Base-by-base conservation (phyloP, 1,284 basidiomycete genomes). In the Austroboletus niveus region DNA sequence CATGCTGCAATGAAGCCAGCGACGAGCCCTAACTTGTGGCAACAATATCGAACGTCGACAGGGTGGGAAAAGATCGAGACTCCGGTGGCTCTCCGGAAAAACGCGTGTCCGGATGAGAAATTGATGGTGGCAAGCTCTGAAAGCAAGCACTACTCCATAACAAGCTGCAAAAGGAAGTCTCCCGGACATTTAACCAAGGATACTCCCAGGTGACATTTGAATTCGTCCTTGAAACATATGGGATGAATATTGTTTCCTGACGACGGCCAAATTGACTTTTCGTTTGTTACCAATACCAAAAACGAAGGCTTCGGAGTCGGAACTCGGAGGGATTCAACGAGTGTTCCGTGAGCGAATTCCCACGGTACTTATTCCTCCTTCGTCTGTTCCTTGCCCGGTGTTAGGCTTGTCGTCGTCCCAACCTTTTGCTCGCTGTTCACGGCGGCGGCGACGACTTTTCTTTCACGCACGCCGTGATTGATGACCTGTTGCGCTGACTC, bases 401-500 rank as follows among this genome's bases (percentile, higher is more conserved):
- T 45, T 48, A 55, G 50, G 59, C 54, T 53, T 41, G 66, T 47
- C 55, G 63, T 57, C 57, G 56, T 70, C 54, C 24, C 17, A 27
- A 48, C 35, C 24, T 32, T 36, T 52, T 54, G 55, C 53, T 63
- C 66, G 65, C 61, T 48, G 68, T 61, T 51, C 51, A 52, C 50
- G 54, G 58, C 68, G 55, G 64, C 60, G 60, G 57, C 55, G 51
- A 56, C 59, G 41, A 40, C 32, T 31, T 42, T 47, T 54, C 42
- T 45, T 54, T 50, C 36, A 41, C 49, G 53, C 45, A 34, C 57
- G 57, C 51, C 53, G 62, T 60, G 60, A 47, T 67, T 68, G 50
- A 67, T 67, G 65, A 67, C 48, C 55, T 50, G 40, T 51, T 57
- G 57, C 42, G 43, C 57, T 43, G 39, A 50, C 41, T 60, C 57